Evolutionary conservation across 2,329 filamentous ascomycete species (phyloP), one percentile per base, ranked within the genome.

Genomic region (Talaromyces sp.): DNA sequence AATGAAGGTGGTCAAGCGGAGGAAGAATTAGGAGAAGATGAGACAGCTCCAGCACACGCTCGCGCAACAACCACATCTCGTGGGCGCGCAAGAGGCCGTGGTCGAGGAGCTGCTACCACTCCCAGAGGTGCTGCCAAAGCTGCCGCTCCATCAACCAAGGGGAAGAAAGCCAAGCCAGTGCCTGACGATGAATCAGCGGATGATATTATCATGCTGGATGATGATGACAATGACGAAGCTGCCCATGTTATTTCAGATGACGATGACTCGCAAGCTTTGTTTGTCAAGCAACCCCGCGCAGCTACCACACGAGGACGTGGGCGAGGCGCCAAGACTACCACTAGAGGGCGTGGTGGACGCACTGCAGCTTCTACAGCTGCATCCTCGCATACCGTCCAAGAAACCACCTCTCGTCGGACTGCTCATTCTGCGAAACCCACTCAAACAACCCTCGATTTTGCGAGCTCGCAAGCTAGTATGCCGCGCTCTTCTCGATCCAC

Each of bases 21-120:
- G 32, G 77, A 75, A 32, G 75, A 78, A 29, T 76, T 77, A 14
- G 67, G 73, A 13, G 75, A 81, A 52, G 76, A 80, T 42, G 80
- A 78, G 22, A 74, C 74, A 1, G 65, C 68, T 48, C 59, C 61
- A 53, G 45, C 59, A 57, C 59, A 56, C 49, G 62, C 65, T 17
- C 57, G 68, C 37, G 64, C 72, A 3, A 57, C 73, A 17, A 73
- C 72, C 46, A 69, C 75, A 24, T 69, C 73, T 17, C 74, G 77
- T 51, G 80, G 80, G 20, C 74, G 81, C 49, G 77, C 78, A 11
- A 68, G 75, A 33, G 76, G 77, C 14, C 66, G 75, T 29, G 75
- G 76, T 19, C 65, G 76, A 48, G 74, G 78, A 24, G 69, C 77
- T 47, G 68, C 77, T 43, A 66, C 73, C 6, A 70, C 65, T n/a